These are phyloP conservation scores for Chara braunii DNA, from an alignment of 139 green algal species.

Conservation along the genomic window DNA sequence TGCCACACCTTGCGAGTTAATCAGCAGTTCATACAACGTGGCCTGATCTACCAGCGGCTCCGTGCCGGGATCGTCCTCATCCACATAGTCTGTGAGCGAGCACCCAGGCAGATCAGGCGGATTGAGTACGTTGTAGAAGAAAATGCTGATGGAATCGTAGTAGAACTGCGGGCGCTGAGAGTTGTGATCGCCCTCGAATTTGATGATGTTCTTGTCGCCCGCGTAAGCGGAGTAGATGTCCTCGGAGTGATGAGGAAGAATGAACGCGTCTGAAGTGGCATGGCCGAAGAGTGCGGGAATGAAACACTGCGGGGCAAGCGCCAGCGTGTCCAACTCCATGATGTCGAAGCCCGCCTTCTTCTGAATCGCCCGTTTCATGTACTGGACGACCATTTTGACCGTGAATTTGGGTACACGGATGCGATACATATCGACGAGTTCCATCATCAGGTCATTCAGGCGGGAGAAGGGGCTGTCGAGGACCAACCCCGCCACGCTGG, in stretches of 20 bases:
- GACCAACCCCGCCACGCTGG: constrained; percentile 58
- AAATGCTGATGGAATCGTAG: constrained; percentile 69
- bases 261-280: constrained; percentile 70
- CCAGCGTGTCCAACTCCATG: constrained; percentile 13
- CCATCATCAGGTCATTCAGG: constrained; percentile 32
- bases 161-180: constrained; percentile 69
- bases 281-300: constrained; percentile 88
- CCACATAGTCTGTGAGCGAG: background rate
- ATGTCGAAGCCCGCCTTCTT: constrained; percentile 39
- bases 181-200: constrained; percentile 95
- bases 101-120: constrained; percentile 8
- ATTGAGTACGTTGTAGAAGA: constrained; percentile 73
- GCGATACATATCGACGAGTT: constrained; percentile 34
- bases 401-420: constrained; percentile 26
- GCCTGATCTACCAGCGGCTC: too few relatives aligned
- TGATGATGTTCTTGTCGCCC: constrained; percentile 77
- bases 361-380: constrained; percentile 26
- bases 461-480: constrained; percentile 83
- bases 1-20: too few relatives aligned
- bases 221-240: constrained; percentile 31
- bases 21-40: too few relatives aligned
- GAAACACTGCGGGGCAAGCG: constrained; percentile 39
- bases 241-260: constrained; percentile 59
- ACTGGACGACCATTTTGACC: constrained; percentile 31
- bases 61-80: background rate